Base-by-base conservation (phyloP, 2,329 filamentous ascomycete genomes). In the Ophiostoma perfectum region DNA sequence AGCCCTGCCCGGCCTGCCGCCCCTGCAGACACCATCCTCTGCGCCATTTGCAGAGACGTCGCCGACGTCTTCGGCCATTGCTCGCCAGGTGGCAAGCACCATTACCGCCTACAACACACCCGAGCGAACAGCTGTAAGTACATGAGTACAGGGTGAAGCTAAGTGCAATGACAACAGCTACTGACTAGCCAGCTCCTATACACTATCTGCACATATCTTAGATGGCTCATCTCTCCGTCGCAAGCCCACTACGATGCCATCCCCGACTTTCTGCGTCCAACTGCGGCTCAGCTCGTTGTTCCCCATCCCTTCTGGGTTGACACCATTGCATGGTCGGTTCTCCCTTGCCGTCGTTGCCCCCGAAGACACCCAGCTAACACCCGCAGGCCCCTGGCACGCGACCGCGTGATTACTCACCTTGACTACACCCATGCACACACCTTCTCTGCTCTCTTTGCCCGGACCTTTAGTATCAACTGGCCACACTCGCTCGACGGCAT, bases 221-320 rank as follows among this genome's bases (percentile, higher is more conserved):
- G 64, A n/a, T 70, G 70, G 68, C 66, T 70, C 58, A 68, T 69
- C 18, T 38, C 65, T 1, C 70, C 68, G 1, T 66, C 68, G 7
- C 41, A 67, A 42, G 66, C 60, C 3, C 67, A 70, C 58, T 70
- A 70, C 66, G 70, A 70, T 47, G 52, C 45, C 45, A 65, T 70
- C 52, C 69, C 70, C 64, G 70, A 69, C 41, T 69, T 68, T 41
- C 55, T 67, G 38, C 63, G 70, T 3, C 70, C 70, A 1, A 68
- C 68, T 1, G 67, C 42, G 11, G 64, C 66, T 11, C 68, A 70
- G 66, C 66, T 69, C 5, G 66, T 58, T 39, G 62, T 69, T 5
- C 70, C 70, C 12, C 70, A 70, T 38, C 67, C 70, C 6, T 64
- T 70, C 4, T 70, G 70, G 70, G 65, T 70, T 8, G 70, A 69